These are phyloP conservation scores for Terfezia claveryi DNA, from an alignment of 495 filamentous ascomycete genomes.

Conservation along the genomic window DNA sequence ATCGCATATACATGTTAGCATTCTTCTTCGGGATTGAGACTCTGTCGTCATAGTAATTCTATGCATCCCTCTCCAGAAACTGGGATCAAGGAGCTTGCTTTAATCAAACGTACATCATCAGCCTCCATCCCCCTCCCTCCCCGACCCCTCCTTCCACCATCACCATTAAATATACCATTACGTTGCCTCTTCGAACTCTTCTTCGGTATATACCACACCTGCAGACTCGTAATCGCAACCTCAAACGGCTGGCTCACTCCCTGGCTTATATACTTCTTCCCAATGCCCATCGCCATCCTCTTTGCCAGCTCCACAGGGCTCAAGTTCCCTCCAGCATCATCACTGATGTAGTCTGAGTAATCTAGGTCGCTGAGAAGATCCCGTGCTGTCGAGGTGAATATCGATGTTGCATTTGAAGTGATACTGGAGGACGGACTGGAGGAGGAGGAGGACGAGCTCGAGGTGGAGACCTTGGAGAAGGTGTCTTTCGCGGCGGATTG, in stretches of 20 bases:
- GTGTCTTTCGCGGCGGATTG: not conserved
- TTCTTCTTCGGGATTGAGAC: too few relatives aligned
- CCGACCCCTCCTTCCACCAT: constrained; percentile 1
- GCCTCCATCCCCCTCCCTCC: constrained; percentile 5
- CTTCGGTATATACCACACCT: constrained; percentile 39
- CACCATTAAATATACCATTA: too few relatives aligned
- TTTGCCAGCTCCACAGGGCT: constrained; percentile 54
- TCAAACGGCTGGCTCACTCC: constrained; percentile 88
- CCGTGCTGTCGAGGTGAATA: constrained; percentile 3
- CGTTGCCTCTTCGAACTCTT: constrained; percentile 14
- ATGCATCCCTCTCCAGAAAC: too few relatives aligned
- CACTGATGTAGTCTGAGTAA: constrained; percentile 55
- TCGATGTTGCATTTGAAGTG: constrained; percentile 7
- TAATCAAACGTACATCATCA: too few relatives aligned
- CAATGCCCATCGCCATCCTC: constrained; percentile 49
- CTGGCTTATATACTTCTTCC: constrained; percentile 69
- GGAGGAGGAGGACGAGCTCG: constrained; percentile 4
- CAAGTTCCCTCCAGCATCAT: constrained; percentile 28
- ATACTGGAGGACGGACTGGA: constrained; percentile 3
- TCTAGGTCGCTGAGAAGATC: constrained; percentile 31
- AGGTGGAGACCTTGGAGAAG: not conserved
- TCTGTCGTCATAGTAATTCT: too few relatives aligned
- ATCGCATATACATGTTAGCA: too few relatives aligned
- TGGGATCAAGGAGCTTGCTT: too few relatives aligned
- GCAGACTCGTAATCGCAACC: constrained; percentile 80